These are phyloP conservation scores for Fusarium hainanense DNA, from an alignment of 2,329 filamentous ascomycete species.

Conservation along the genomic window DNA sequence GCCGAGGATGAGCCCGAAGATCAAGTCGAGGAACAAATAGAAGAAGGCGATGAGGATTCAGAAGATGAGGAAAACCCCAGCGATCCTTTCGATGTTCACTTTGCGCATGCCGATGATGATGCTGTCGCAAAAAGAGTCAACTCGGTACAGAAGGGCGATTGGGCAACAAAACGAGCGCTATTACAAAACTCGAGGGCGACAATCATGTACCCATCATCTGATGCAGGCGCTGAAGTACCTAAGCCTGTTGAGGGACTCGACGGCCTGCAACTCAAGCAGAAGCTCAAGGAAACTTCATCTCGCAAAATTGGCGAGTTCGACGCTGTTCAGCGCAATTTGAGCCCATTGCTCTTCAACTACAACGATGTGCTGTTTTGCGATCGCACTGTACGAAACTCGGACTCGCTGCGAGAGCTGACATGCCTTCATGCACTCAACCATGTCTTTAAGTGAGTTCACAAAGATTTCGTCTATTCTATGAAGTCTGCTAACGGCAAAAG, in stretches of 20 bases:
- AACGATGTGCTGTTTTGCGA: slow-evolving; percentile 82
- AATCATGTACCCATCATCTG: slow-evolving; percentile 58
- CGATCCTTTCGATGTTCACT: slow-evolving; percentile 87
- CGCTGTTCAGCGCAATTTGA: slow-evolving; percentile 71
- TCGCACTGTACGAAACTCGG: slow-evolving; percentile 75
- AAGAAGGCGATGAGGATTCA: slow-evolving; percentile 51
- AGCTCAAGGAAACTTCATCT: slow-evolving; percentile 66
- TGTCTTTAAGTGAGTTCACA: slow-evolving; percentile 76
- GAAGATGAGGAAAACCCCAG: slow-evolving; percentile 64
- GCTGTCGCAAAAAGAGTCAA: slow-evolving; percentile 65
- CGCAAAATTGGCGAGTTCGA: slow-evolving; percentile 69
- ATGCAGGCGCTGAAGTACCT: slow-evolving; percentile 48
- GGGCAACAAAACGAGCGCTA: slow-evolving; percentile 61
- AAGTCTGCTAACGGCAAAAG: slow-evolving; percentile 51
- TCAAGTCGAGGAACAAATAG: slow-evolving; percentile 45
- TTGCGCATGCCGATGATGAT: slow-evolving; percentile 73
- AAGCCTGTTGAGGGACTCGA: slow-evolving; percentile 53
- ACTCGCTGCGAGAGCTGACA: slow-evolving; percentile 74
- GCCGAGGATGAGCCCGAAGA: slow-evolving; percentile 46
- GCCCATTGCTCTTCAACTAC: slow-evolving; percentile 82
- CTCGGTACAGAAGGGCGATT: slow-evolving; percentile 62
- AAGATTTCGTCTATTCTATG: background rate
- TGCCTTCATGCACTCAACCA: slow-evolving; percentile 92
- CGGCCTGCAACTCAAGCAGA: slow-evolving; percentile 75
- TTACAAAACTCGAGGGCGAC: slow-evolving; percentile 61